Evolutionary conservation across 2,329 filamentous ascomycete species (phyloP).

Genomic region (Macroventuria anomochaeta): DNA sequence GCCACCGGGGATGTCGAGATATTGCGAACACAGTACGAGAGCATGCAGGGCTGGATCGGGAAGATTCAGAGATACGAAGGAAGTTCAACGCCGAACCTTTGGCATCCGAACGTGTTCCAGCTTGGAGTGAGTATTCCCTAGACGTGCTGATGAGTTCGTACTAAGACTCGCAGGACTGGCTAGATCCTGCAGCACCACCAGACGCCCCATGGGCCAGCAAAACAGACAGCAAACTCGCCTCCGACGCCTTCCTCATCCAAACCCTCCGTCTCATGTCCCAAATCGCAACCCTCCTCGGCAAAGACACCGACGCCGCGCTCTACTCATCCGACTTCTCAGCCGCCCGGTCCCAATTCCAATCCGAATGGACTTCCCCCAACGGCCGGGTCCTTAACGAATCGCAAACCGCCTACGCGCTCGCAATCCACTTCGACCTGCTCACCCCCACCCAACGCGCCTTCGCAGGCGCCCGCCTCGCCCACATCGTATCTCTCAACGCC

Average conservation of each 20-base stretch:
- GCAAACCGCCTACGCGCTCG: conserved; percentile 1
- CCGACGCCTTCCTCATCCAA: conserved; percentile 1
- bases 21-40: background rate
- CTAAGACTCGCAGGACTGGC: conserved; percentile 14
- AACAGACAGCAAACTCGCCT: background rate
- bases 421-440: background rate
- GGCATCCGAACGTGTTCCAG: background rate
- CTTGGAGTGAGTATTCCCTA: background rate
- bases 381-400: background rate
- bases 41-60: conserved; percentile 1
- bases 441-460: background rate
- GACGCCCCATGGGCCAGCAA: conserved; percentile 23
- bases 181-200: conserved; percentile 13
- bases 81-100: background rate
- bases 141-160: background rate
- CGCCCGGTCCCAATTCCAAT: background rate
- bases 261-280: background rate
- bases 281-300: background rate
- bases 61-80: background rate
- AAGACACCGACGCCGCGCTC: background rate
- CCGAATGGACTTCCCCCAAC: background rate
- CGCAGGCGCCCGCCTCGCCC: background rate
- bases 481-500: background rate
- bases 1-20: background rate
- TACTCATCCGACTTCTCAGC: background rate